phyloP scores from a whole-genome alignment of 83 land plant genomes.

The Thuja plicata region DNA sequence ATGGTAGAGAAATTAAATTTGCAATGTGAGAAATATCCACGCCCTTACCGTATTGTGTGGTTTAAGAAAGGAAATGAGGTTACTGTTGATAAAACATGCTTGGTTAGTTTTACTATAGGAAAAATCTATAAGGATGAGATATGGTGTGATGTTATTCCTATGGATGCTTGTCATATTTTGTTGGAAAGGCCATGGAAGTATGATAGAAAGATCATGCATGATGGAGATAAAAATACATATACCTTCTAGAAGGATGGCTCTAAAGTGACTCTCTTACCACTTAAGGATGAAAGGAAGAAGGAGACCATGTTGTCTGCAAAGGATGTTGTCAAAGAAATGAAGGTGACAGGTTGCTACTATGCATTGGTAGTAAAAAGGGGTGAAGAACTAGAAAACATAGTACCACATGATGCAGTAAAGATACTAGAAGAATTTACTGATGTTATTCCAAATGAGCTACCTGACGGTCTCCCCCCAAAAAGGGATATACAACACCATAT shows the following conservation, averaged over 20 bases:
- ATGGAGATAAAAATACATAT: not conserved
- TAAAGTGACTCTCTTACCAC: not conserved
- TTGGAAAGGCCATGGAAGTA: not conserved
- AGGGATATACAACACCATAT: slow-evolving; percentile 14
- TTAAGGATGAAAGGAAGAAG: not conserved
- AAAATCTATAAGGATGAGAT: not conserved
- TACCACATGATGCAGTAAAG: not conserved
- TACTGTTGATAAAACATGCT: not conserved
- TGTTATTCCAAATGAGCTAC: not conserved
- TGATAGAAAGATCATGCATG: not conserved
- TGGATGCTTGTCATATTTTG: not conserved
- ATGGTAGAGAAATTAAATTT: not conserved
- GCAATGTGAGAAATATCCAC: no score
- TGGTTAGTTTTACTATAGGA: not conserved
- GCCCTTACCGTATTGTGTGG: not conserved
- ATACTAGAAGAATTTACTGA: not conserved
- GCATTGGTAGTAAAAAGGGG: not conserved
- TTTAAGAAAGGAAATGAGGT: not conserved
- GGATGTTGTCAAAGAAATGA: not conserved
- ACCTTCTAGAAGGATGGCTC: not conserved
- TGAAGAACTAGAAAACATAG: no score
- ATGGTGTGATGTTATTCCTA: not conserved
- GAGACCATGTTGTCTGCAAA: not conserved
- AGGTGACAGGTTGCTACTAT: not conserved
- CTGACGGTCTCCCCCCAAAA: not conserved